Percentiles rank a stretch among this genome's conserved stretches.
Conservation (phyloP, 805 yeast species). For the Barnettozyma populi region DNA sequence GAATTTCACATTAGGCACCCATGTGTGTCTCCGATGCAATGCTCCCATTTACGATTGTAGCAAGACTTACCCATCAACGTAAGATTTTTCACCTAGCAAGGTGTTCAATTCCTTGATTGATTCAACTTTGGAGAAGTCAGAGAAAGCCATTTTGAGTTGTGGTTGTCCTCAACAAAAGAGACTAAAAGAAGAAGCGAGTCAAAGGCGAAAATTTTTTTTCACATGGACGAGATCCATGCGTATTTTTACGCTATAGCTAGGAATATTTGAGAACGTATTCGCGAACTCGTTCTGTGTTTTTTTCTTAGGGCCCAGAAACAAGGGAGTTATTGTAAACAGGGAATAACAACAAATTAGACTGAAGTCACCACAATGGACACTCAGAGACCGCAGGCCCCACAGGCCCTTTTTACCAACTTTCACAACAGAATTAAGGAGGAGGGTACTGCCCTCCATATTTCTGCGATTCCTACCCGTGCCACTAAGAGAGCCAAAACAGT, state of each 20-base stretch:
- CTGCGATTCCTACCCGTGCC: constrained; percentile 71
- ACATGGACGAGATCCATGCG: neutral
- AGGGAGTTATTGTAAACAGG: no score
- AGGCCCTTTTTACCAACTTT: constrained; percentile 74
- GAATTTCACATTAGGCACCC: neutral
- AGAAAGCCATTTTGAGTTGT: constrained; percentile 52
- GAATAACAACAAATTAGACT: neutral
- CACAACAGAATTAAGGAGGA: constrained; percentile 67
- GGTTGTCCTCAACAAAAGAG: neutral
- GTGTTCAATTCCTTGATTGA: constrained; percentile 71
- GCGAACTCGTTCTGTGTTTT: constrained; percentile 4
- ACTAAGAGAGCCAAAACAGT: constrained; percentile 69
- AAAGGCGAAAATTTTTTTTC: constrained; percentile 5
- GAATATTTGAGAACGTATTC: neutral
- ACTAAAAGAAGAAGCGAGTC: neutral
- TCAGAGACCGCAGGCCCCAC: constrained; percentile 45
- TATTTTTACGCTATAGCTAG: neutral
- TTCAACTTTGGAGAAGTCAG: constrained; percentile 78
- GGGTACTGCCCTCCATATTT: constrained; percentile 64
- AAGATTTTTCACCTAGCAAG: constrained; percentile 87
- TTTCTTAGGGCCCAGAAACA: constrained; percentile 1
- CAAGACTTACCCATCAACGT: constrained; percentile 86
- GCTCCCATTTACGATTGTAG: neutral
- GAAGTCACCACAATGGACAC: constrained; percentile 4
- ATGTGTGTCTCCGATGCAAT: neutral